A percentile compares a stretch with the other conserved stretches of the same genome.
These are phyloP conservation scores for Scedosporium minutisporum DNA, from an alignment of 2,329 filamentous ascomycete species.

Conservation along the genomic window DNA sequence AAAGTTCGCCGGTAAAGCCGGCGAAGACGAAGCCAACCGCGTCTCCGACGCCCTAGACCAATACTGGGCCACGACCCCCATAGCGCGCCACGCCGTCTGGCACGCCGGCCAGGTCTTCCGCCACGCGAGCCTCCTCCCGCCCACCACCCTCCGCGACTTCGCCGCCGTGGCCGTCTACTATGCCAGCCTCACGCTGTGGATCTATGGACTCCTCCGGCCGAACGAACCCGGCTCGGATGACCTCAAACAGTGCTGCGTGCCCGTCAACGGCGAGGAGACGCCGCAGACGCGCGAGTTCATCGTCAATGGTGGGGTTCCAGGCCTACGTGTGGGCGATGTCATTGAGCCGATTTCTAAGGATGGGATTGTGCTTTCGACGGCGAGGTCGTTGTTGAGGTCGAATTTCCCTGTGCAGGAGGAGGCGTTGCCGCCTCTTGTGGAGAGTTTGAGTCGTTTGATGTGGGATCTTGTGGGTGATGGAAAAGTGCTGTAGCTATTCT, in stretches of 20 bases:
- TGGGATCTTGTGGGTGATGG: constrained; percentile 36
- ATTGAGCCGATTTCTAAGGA: constrained; percentile 39
- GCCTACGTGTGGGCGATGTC: constrained; percentile 19
- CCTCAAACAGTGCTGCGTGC: constrained; percentile 29
- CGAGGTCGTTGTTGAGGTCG: constrained; percentile 44
- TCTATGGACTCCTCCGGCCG: constrained; percentile 57
- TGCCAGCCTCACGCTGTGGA: constrained; percentile 59
- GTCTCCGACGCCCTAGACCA: constrained; percentile 48
- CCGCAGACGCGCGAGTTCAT: constrained; percentile 1
- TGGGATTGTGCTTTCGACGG: constrained; percentile 46
- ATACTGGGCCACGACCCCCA: constrained; percentile 42
- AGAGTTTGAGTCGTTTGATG: constrained; percentile 56
- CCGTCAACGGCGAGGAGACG: constrained; percentile 14
- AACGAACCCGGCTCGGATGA: constrained; percentile 44
- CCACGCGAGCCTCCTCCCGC: constrained; percentile 44
- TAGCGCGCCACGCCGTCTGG: constrained; percentile 53
- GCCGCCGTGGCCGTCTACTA: constrained; percentile 61
- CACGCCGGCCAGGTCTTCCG: constrained; percentile 59
- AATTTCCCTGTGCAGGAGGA: constrained; percentile 38
- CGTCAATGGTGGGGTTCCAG: background rate
- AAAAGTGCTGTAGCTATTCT: background rate
- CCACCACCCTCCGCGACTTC: constrained; percentile 51
- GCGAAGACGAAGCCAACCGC: constrained; percentile 52
- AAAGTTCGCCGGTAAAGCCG: constrained; percentile 58
- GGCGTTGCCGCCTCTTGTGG: constrained; percentile 49